A percentile compares a stretch with the other conserved stretches of the same genome.
Evolutionary conservation across 768 basidiomycete species (phyloP).

Genomic region (Kondoa subrosea): DNA sequence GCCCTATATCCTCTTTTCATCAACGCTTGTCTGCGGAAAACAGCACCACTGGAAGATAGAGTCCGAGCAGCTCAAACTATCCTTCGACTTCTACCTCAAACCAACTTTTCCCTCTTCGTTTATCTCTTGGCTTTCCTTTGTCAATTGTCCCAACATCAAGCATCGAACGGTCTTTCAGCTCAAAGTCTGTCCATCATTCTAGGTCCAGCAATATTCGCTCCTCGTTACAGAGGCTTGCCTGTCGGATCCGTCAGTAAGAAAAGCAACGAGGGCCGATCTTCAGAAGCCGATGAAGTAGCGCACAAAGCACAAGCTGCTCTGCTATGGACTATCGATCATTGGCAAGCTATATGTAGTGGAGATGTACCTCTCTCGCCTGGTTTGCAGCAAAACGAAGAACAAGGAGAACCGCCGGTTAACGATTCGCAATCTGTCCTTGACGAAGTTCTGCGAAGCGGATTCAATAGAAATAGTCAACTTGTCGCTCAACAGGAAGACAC

Average conservation of each 20-base stretch:
- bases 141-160: constrained; percentile 40
- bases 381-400: not conserved
- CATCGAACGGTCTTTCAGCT: constrained; percentile 37
- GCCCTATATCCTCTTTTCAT: constrained; percentile 37
- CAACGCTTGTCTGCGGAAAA: constrained; percentile 35
- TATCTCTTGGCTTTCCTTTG: constrained; percentile 41
- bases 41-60: constrained; percentile 30
- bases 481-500: not conserved
- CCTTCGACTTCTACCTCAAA: constrained; percentile 39
- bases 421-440: not conserved
- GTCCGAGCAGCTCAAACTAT: constrained; percentile 38
- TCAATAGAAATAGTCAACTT: not conserved
- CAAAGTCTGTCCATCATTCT: constrained; percentile 40
- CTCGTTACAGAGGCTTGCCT: constrained; percentile 2
- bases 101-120: constrained; percentile 35
- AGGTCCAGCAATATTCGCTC: constrained; percentile 34
- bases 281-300: not conserved
- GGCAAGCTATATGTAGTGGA: not conserved
- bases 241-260: not conserved
- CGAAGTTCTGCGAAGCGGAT: not conserved
- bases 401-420: not conserved
- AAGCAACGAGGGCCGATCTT: not conserved
- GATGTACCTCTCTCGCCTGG: not conserved
- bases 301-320: not conserved
- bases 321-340: not conserved